Evolutionary conservation across 495 filamentous ascomycete genomes (phyloP).

Genomic region (Tuber microsphaerosporum): DNA sequence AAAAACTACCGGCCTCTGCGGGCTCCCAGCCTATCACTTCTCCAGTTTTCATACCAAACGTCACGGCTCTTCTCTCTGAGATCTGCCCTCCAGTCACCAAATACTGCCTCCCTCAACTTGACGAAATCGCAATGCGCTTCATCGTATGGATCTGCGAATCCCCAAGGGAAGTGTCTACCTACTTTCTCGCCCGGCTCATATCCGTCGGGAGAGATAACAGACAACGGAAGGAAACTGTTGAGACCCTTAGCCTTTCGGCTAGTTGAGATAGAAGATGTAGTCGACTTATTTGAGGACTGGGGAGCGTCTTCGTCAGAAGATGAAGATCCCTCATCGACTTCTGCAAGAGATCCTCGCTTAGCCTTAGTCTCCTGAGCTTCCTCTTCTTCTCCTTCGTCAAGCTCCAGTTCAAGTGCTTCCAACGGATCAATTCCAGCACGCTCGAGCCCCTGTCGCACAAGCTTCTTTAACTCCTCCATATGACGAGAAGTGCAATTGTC

Average conservation of each 20-base stretch:
- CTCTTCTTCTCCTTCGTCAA: slow-evolving; percentile 59
- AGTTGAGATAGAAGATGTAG: slow-evolving; percentile 42
- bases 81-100: slow-evolving; percentile 85
- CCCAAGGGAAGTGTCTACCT: slow-evolving; percentile 89
- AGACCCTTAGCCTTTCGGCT: slow-evolving; percentile 34
- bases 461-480: slow-evolving; percentile 85
- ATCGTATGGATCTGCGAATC: slow-evolving; percentile 87
- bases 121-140: slow-evolving; percentile 88
- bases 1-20: slow-evolving; percentile 18
- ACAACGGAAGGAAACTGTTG: slow-evolving; percentile 66
- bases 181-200: slow-evolving; percentile 68
- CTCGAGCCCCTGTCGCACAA: slow-evolving; percentile 81
- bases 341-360: slow-evolving; percentile 34
- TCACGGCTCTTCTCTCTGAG: slow-evolving; percentile 86
- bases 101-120: slow-evolving; percentile 83
- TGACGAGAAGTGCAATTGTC: slow-evolving; percentile 90
- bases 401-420: slow-evolving; percentile 74
- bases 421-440: slow-evolving; percentile 80
- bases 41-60: slow-evolving; percentile 94
- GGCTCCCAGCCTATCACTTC: slow-evolving; percentile 58
- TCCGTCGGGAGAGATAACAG: slow-evolving; percentile 85
- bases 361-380: slow-evolving; percentile 43
- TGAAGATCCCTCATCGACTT: slow-evolving; percentile 21
- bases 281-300: slow-evolving; percentile 47
- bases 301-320: slow-evolving; percentile 49